Percentiles rank a stretch among this genome's conserved stretches.
phyloP scores from a whole-genome alignment of 371 early-diverging fungal species.

The Capillidium rhysosporum region DNA sequence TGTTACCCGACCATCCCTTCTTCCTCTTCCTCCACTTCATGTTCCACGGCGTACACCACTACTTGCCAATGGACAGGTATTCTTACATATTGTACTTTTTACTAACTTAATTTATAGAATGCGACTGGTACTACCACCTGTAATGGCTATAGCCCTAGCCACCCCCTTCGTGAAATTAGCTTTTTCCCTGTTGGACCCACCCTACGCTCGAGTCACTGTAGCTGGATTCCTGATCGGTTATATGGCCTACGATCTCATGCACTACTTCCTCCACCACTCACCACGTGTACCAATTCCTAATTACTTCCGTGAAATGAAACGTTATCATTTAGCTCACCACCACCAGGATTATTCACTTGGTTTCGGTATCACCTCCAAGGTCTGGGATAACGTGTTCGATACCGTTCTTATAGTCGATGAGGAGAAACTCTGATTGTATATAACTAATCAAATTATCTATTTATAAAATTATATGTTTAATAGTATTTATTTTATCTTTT shows the following conservation, averaged over 20 bases:
- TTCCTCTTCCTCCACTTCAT: conserved; percentile 64
- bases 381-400: conserved; percentile 77
- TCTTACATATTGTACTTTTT: too few species aligned
- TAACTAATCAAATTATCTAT: too few species aligned
- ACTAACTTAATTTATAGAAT: conserved; percentile 18
- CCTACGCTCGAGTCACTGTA: conserved; percentile 32
- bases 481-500: too few species aligned
- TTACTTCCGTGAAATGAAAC: conserved; percentile 66
- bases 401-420: conserved; percentile 21
- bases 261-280: conserved; percentile 91
- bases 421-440: too few species aligned
- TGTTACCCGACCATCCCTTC: conserved; percentile 60
- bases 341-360: conserved; percentile 71
- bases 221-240: conserved; percentile 68
- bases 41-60: conserved; percentile 90
- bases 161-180: conserved; percentile 30
- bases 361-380: conserved; percentile 80
- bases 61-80: conserved; percentile 69
- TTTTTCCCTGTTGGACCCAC: conserved; percentile 24
- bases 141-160: conserved; percentile 41
- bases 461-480: too few species aligned
- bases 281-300: conserved; percentile 16
- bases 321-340: conserved; percentile 88
- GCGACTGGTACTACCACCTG: conserved; percentile 94
- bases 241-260: conserved; percentile 72